A percentile compares a stretch with the other conserved stretches of the same genome.
Evolutionary conservation across 1,284 basidiomycete genomes (phyloP).

Genomic region (Boletus sp.): DNA sequence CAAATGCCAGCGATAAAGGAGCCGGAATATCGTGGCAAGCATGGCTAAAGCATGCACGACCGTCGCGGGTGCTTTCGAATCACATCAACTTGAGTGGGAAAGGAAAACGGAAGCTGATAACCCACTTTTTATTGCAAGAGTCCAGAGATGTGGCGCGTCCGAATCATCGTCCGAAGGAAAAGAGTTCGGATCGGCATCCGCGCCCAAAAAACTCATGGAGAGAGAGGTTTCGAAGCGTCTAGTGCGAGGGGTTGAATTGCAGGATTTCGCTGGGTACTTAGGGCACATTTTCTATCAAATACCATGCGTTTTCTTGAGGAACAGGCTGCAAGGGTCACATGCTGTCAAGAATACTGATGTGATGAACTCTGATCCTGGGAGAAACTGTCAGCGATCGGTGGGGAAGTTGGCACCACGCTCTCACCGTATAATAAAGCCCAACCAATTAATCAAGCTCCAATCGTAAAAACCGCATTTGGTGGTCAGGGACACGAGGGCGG

Average conservation of each 20-base stretch:
- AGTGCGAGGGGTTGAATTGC: neutral
- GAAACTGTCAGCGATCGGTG: neutral
- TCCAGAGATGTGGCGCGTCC: conserved; percentile 6
- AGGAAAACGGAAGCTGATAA: neutral
- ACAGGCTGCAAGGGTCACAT: neutral
- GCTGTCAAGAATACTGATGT: neutral
- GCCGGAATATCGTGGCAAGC: conserved; percentile 18
- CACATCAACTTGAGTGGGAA: neutral
- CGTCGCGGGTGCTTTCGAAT: conserved; percentile 19
- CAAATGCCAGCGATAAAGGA: conserved; percentile 21
- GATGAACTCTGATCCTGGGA: conserved; percentile 4
- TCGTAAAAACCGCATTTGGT: neutral
- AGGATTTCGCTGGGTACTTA: neutral
- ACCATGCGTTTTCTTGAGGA: neutral
- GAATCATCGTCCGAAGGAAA: neutral
- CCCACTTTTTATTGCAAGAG: conserved; percentile 14
- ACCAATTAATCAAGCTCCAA: neutral
- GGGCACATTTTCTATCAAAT: neutral
- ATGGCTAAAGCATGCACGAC: conserved; percentile 17
- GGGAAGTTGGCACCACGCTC: neutral
- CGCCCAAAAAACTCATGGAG: neutral
- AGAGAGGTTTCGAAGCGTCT: neutral
- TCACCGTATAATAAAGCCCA: neutral
- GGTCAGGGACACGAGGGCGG: neutral
- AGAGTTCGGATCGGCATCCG: neutral